Evolutionary conservation across 805 yeast genomes (phyloP).

Genomic region (Tetrapisispora arboricola): DNA sequence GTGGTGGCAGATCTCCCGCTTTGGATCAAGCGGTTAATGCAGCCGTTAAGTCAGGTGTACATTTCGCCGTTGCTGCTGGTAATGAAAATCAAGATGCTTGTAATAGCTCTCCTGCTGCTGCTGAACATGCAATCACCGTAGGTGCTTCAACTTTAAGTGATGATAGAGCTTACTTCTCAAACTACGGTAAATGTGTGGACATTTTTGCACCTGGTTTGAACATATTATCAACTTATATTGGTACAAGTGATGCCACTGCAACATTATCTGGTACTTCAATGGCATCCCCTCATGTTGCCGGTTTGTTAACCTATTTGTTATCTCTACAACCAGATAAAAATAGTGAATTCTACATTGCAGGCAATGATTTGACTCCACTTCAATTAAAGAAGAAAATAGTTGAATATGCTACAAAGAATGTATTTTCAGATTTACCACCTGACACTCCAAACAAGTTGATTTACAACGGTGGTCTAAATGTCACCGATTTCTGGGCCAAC

Average conservation of each 20-base stretch:
- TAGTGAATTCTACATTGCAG: conserved; percentile 51
- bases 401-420: conserved; percentile 52
- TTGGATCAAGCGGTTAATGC: conserved; percentile 83
- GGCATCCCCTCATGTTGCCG: conserved; percentile 97
- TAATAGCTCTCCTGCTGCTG: conserved; percentile 83
- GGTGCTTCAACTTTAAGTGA: conserved; percentile 91
- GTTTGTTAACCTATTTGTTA: conserved; percentile 79
- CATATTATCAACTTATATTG: conserved; percentile 74
- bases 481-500: conserved; percentile 49
- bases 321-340: conserved; percentile 71
- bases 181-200: conserved; percentile 92
- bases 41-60: conserved; percentile 79
- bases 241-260: conserved; percentile 66
- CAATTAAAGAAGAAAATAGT: conserved; percentile 70
- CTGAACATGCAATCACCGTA: conserved; percentile 76
- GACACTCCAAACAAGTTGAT: conserved; percentile 72
- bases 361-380: conserved; percentile 47
- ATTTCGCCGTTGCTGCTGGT: conserved; percentile 95
- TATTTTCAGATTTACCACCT: conserved; percentile 51
- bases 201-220: conserved; percentile 95
- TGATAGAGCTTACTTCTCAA: conserved; percentile 88
- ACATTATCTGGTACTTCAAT: conserved; percentile 91
- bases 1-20: conserved; percentile 86
- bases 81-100: conserved; percentile 92
- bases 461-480: conserved; percentile 70